Conservation (phyloP, 441 rosid genomes). For the Gossypium trilobum region DNA sequence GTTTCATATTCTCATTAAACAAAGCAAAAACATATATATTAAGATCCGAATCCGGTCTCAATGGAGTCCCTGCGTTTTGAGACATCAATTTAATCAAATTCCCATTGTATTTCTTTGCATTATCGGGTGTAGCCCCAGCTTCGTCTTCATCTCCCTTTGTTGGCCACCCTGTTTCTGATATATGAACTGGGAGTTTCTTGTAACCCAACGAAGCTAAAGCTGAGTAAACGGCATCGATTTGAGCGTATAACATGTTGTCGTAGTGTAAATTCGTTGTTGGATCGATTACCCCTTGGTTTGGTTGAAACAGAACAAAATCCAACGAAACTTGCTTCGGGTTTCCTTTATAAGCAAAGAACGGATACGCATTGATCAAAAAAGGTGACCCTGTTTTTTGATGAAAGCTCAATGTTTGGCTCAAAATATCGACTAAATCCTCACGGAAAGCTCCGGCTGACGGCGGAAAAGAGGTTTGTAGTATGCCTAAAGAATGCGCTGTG, state of each 20-base stretch:
- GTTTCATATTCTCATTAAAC: constrained; percentile 87
- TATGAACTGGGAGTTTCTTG: constrained; percentile 47
- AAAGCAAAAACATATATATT: constrained; percentile 63
- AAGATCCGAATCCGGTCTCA: constrained; percentile 50
- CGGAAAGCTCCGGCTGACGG: constrained; percentile 81
- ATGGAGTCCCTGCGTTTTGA: constrained; percentile 63
- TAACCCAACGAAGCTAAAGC: constrained; percentile 59
- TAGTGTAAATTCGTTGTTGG: constrained; percentile 57
- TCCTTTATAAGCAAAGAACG: constrained; percentile 82
- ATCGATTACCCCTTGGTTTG: constrained; percentile 60
- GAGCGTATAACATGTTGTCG: constrained; percentile 84
- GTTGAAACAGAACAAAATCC: constrained; percentile 71
- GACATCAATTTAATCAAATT: constrained; percentile 54
- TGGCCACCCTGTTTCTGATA: constrained; percentile 99
- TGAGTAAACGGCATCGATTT: constrained; percentile 68
- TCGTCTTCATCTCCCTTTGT: constrained; percentile 80
- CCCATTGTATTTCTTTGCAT: constrained; percentile 75
- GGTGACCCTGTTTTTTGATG: constrained; percentile 61
- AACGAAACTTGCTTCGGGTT: constrained; percentile 64
- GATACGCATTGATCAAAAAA: constrained; percentile 77
- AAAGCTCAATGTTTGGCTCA: constrained; percentile 54
- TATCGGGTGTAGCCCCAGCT: constrained; percentile 61
- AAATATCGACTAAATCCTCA: constrained; percentile 38
- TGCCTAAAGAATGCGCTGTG: constrained; percentile 75
- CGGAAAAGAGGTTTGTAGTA: constrained; percentile 68